Conservation (phyloP, 2,329 filamentous ascomycete genomes). For the Trichoderma sp. region DNA sequence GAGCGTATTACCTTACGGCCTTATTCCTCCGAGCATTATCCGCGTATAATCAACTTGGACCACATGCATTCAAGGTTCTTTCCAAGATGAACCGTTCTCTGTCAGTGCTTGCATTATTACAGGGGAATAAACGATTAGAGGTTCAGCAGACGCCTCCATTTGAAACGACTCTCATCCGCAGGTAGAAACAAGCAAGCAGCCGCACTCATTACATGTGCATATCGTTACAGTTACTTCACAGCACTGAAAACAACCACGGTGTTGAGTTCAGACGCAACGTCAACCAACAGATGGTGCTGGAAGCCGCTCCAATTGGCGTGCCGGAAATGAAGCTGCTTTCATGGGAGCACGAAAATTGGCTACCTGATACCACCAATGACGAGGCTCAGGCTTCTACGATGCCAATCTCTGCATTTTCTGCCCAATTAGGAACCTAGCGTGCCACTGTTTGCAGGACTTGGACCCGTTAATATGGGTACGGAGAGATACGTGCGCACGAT, state of each 20-base stretch:
- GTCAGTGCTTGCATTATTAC: background rate
- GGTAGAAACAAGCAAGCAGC: background rate
- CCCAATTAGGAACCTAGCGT: slow-evolving; percentile 3
- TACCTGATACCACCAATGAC: slow-evolving; percentile 4
- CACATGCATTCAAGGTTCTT: background rate
- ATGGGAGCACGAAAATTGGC: background rate
- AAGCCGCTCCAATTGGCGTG: slow-evolving; percentile 4
- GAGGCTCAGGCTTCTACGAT: background rate
- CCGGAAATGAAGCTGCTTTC: background rate
- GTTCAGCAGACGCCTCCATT: background rate
- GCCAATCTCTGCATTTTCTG: background rate
- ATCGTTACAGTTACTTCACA: background rate
- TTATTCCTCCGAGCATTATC: background rate
- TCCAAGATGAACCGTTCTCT: background rate
- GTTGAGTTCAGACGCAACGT: background rate
- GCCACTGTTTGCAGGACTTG: background rate
- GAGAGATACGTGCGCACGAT: slow-evolving; percentile 2
- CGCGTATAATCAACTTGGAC: background rate
- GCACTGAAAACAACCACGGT: background rate
- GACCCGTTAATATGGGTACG: slow-evolving; percentile 12
- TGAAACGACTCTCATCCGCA: background rate
- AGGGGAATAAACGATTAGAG: background rate
- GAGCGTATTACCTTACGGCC: background rate
- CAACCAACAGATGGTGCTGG: background rate
- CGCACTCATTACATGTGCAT: background rate